phyloP scores from a whole-genome alignment of 73 alveolate species.

The Urostyla sp. region DNA sequence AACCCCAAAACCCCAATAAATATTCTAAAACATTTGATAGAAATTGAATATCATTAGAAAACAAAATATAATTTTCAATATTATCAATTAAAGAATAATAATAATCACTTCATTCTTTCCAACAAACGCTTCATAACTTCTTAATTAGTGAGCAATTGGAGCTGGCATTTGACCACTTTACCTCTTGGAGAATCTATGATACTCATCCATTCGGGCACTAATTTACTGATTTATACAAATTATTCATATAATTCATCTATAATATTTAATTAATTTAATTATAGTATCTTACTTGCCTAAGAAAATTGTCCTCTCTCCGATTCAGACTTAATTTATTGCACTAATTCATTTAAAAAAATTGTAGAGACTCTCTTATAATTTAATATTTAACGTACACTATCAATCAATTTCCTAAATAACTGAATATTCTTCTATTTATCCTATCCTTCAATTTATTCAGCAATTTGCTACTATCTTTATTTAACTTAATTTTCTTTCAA shows the following conservation, averaged over 20 bases:
- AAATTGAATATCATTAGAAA: neutral
- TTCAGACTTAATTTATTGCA: slow-evolving; percentile 2
- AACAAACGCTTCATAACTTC: neutral
- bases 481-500: slow-evolving; percentile 28
- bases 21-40: neutral
- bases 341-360: neutral
- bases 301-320: slow-evolving; percentile 5
- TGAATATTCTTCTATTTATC: neutral
- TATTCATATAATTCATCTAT: slow-evolving; percentile 1
- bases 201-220: slow-evolving; percentile 40
- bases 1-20: too few species aligned
- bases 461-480: neutral
- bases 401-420: slow-evolving; percentile 5
- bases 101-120: neutral
- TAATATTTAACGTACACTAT: neutral
- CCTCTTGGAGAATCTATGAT: neutral
- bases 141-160: neutral
- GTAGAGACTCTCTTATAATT: neutral
- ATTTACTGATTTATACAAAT: neutral
- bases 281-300: neutral
- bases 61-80: neutral
- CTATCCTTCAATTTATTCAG: neutral
- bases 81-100: neutral
- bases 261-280: neutral
- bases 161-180: neutral